Conservation (phyloP, 805 yeast genomes). For the Kuraishia piskuri region DNA sequence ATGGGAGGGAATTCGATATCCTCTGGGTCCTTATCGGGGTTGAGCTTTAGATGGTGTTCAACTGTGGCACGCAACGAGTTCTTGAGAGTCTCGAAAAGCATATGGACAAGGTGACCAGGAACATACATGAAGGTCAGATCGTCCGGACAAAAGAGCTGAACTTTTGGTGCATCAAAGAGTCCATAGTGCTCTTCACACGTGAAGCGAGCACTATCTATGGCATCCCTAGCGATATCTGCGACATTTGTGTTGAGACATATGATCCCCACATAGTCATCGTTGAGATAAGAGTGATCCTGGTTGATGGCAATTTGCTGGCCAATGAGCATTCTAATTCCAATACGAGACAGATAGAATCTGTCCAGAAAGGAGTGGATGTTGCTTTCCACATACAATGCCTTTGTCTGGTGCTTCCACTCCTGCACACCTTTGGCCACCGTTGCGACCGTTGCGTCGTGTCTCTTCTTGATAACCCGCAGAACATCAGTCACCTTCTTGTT, state of each 20-base stretch:
- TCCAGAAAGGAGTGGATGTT: slow-evolving; percentile 78
- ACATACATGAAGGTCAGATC: slow-evolving; percentile 83
- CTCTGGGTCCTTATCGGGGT: slow-evolving; percentile 40
- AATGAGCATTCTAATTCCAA: slow-evolving; percentile 87
- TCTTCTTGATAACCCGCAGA: slow-evolving; percentile 60
- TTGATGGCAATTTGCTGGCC: slow-evolving; percentile 90
- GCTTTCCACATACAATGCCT: slow-evolving; percentile 44
- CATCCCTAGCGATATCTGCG: slow-evolving; percentile 76
- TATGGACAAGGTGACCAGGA: slow-evolving; percentile 87
- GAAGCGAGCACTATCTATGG: slow-evolving; percentile 83
- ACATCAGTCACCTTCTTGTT: slow-evolving; percentile 60
- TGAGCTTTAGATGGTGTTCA: slow-evolving; percentile 59
- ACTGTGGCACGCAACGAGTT: slow-evolving; percentile 86
- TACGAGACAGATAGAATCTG: slow-evolving; percentile 81
- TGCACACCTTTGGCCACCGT: slow-evolving; percentile 89
- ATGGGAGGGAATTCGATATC: slow-evolving; percentile 76
- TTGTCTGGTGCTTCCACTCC: slow-evolving; percentile 67
- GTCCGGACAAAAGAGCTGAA: slow-evolving; percentile 66
- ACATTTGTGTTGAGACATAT: slow-evolving; percentile 81
- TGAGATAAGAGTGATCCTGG: slow-evolving; percentile 45
- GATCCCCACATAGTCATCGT: slow-evolving; percentile 75
- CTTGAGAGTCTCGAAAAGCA: slow-evolving; percentile 82
- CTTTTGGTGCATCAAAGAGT: slow-evolving; percentile 77
- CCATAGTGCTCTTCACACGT: slow-evolving; percentile 91
- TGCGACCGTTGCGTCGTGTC: slow-evolving; percentile 91